Base-by-base conservation (phyloP, 495 filamentous ascomycete genomes). In the Talaromyces ruber region DNA sequence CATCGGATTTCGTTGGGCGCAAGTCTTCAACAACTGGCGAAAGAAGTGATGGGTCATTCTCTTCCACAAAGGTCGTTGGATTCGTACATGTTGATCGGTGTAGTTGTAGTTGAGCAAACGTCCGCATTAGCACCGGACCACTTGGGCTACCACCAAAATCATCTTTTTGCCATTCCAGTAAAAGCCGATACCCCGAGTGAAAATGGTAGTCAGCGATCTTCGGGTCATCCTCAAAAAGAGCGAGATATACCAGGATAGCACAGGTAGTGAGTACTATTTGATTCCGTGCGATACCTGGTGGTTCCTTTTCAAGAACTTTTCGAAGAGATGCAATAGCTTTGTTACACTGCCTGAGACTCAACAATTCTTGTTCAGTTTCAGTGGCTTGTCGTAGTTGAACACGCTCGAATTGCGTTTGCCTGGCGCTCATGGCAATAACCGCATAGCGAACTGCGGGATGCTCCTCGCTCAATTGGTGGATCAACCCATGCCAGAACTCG, bases 311-410 rank as follows among this genome's bases (percentile, higher is more conserved):
- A 14, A 47, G 51, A 34, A 29, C n/a, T 61, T 61, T 39, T n/a
- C 62, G 58, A 18, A 64, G 64, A 58, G 43, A 45, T 16, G 30
- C 68, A 62, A 81, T 81, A 12, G 79, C 74, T 28, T 73, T 71
- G 63, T 80, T 80, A 64, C 79, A 81, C 60, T 79, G 78, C 43
- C 60, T 67, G 6, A 81, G 72, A 26, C 74, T 75, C 9, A 81
- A 72, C 18, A 47, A 25, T 14, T 37, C 37, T 43, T 55, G 28
- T 26, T 47, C 52, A 18, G 22, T 22, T 18, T 56, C 24, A n/a
- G 43, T 24, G 21, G 28, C 45, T 24, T 52, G 43, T 16, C 12
- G 34, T 39, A 39, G 34, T 39, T 39, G 34, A 16, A 14, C 34
- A 16, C 34, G 34, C 34, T 39, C 34, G 3, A 39, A 39, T 39